Evolutionary conservation across 1,284 basidiomycete genomes (phyloP).

Genomic region (Ganoderma meredithae): DNA sequence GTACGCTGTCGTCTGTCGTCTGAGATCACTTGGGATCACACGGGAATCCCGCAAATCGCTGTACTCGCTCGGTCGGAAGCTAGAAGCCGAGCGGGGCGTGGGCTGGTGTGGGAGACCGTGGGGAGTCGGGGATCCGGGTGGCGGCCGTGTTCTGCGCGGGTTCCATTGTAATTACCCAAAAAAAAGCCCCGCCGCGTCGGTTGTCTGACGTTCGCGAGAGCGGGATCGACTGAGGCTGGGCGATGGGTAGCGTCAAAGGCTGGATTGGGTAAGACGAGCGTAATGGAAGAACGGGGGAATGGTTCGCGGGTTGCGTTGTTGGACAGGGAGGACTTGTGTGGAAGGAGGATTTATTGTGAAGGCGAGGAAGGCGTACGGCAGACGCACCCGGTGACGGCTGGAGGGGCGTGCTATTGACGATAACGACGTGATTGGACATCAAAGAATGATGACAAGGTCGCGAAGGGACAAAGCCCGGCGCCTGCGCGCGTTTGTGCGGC

Average conservation of each 20-base stretch:
- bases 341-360: constrained; percentile 17
- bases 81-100: constrained; percentile 28
- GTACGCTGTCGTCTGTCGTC: not conserved
- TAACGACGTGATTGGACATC: constrained; percentile 31
- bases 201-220: not conserved
- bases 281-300: constrained; percentile 6
- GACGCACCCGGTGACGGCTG: constrained; percentile 15
- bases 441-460: constrained; percentile 33
- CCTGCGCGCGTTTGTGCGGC: constrained; percentile 15
- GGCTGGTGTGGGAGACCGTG: constrained; percentile 14
- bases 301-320: constrained; percentile 3
- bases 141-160: not conserved
- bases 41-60: constrained; percentile 15
- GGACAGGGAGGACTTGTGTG: constrained; percentile 2
- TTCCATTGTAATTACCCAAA: constrained; percentile 7
- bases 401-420: constrained; percentile 13
- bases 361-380: constrained; percentile 16
- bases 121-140: constrained; percentile 5
- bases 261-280: not conserved
- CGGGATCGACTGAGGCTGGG: not conserved
- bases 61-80: constrained; percentile 23
- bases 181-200: constrained; percentile 1
- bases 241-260: not conserved
- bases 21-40: constrained; percentile 13
- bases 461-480: constrained; percentile 24